Evolutionary conservation across 2,329 filamentous ascomycete genomes (phyloP).

Genomic region (Talaromyces sp.): DNA sequence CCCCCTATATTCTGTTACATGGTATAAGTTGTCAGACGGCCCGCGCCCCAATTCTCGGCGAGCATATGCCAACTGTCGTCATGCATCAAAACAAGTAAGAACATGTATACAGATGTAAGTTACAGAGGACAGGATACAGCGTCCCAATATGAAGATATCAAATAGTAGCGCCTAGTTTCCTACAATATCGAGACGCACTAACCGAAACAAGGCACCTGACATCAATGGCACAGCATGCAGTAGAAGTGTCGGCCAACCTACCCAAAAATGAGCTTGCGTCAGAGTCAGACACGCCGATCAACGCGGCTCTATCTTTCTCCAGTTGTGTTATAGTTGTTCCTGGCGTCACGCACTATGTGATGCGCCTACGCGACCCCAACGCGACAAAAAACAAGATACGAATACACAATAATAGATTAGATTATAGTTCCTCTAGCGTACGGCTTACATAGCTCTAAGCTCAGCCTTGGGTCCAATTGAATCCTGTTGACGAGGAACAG

Average conservation of each 20-base stretch:
- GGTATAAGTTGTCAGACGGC: not conserved
- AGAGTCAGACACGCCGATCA: conserved; percentile 4
- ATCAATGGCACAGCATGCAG: not conserved
- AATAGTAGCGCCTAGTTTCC: not conserved
- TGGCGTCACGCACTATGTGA: not conserved
- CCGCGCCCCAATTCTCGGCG: not conserved
- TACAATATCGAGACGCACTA: not conserved
- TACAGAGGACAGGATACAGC: no score
- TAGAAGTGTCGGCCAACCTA: conserved; percentile 5
- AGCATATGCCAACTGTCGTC: not conserved
- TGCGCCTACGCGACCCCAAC: not conserved
- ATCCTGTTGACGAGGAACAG: no score
- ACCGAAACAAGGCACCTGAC: not conserved
- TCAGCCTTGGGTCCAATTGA: not conserved
- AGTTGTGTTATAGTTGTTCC: not conserved
- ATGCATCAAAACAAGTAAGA: not conserved
- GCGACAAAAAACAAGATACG: not conserved
- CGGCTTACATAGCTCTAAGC: no score
- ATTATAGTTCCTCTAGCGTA: no score
- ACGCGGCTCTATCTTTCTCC: conserved; percentile 5
- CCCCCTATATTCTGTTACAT: not conserved
- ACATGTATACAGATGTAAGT: not conserved
- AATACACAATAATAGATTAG: no score
- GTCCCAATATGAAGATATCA: not conserved
- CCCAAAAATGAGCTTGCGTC: not conserved